Conservation (phyloP, 148 eudicot species). For the Gaultheria prostrata region DNA sequence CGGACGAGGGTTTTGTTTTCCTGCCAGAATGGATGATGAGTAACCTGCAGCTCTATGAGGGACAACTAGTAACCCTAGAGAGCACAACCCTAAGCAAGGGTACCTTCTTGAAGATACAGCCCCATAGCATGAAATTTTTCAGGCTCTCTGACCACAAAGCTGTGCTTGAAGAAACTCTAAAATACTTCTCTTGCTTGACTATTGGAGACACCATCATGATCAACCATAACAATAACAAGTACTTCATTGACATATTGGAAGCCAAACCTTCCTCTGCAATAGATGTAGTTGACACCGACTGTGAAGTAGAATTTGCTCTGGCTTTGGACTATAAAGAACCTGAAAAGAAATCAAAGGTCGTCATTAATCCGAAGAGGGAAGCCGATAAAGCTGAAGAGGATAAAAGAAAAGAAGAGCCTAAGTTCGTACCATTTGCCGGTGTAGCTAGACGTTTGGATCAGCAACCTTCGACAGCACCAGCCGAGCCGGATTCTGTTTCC, state of each 20-base stretch:
- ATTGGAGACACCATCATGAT: constrained; percentile 21
- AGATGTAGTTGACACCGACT: constrained; percentile 15
- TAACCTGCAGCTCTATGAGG: neutral
- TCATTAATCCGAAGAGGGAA: neutral
- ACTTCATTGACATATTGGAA: constrained; percentile 13
- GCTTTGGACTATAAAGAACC: constrained; percentile 24
- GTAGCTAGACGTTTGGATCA: constrained; percentile 21
- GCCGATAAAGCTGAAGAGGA: neutral
- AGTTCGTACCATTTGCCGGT: constrained; percentile 17
- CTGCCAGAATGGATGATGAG: constrained; percentile 22
- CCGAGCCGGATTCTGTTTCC: neutral
- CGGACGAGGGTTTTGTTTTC: constrained; percentile 16
- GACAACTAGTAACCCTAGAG: constrained; percentile 9
- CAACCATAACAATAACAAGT: constrained; percentile 1
- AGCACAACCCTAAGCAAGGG: constrained; percentile 6
- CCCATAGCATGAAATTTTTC: constrained; percentile 16
- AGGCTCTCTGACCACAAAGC: neutral
- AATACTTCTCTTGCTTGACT: constrained; percentile 15
- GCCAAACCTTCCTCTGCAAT: constrained; percentile 15
- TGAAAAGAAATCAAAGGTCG: constrained; percentile 14
- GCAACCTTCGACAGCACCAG: neutral
- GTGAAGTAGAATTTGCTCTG: constrained; percentile 21
- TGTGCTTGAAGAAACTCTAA: constrained; percentile 12
- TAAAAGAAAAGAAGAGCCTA: neutral
- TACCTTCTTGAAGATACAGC: constrained; percentile 22